Conservation (phyloP, 108 stramenopile genomes). For the Pseudonitzschia delicatissima region DNA sequence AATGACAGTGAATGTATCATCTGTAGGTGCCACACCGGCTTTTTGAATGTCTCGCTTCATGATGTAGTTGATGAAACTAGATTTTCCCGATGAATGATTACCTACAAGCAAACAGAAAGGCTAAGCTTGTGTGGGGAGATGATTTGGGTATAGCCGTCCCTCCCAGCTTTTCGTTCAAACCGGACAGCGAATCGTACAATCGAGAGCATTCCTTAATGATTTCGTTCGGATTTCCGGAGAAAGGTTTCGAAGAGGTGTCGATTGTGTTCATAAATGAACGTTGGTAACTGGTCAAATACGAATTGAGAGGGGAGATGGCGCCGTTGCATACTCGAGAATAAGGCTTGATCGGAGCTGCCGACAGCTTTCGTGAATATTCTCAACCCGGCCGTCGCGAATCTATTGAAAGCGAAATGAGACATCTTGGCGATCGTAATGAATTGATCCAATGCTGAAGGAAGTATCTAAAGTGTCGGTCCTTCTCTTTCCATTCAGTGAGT, state of each 20-base stretch:
- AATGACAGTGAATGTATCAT: slow-evolving; percentile 98
- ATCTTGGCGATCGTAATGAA: neutral
- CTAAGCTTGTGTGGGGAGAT: slow-evolving; percentile 37
- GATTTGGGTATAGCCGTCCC: slow-evolving; percentile 28
- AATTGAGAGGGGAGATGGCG: neutral
- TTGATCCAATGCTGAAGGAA: no score
- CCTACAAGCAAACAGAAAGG: slow-evolving; percentile 97
- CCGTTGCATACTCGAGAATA: neutral
- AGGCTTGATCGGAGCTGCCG: neutral
- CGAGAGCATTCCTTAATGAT: slow-evolving; percentile 23
- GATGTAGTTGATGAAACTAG: slow-evolving; percentile 96
- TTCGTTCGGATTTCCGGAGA: slow-evolving; percentile 20
- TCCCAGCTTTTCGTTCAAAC: slow-evolving; percentile 32
- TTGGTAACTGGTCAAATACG: neutral
- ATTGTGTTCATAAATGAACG: slow-evolving; percentile 8
- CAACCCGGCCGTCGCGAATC: neutral
- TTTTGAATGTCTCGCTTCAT: slow-evolving; percentile 89
- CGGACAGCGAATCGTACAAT: slow-evolving; percentile 25
- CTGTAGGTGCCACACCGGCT: slow-evolving; percentile 99
- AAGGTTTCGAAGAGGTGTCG: neutral
- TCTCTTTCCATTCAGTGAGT: no score
- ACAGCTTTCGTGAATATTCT: neutral
- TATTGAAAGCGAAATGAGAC: neutral
- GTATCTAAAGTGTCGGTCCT: no score
- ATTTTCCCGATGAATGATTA: slow-evolving; percentile 95